These are phyloP conservation scores for Metarhizium robertsii DNA, from an alignment of 2,329 filamentous ascomycete genomes.

Conservation along the genomic window DNA sequence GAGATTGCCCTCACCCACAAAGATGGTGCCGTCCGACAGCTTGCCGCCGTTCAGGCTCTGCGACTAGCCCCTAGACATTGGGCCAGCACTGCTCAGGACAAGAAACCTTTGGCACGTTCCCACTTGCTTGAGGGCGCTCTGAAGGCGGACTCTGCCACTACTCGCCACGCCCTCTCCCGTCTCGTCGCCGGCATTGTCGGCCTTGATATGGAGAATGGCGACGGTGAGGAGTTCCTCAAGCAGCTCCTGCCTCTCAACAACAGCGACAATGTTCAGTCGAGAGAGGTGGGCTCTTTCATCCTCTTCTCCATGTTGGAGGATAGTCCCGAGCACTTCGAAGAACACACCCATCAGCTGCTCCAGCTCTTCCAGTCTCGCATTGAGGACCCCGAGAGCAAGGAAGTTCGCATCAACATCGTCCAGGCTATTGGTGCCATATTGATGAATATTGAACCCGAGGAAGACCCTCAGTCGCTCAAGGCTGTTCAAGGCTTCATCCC, in stretches of 20 bases:
- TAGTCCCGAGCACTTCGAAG: constrained; percentile 73
- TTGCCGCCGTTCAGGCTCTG: constrained; percentile 82
- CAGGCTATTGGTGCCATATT: constrained; percentile 81
- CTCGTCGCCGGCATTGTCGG: constrained; percentile 81
- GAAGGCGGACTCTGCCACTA: constrained; percentile 65
- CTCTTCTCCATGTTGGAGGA: constrained; percentile 87
- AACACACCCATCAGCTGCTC: constrained; percentile 73
- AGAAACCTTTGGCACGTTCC: constrained; percentile 73
- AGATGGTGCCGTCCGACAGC: constrained; percentile 66
- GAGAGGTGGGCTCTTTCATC: constrained; percentile 88
- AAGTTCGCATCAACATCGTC: constrained; percentile 92
- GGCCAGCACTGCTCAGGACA: constrained; percentile 59
- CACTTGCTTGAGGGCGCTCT: constrained; percentile 78
- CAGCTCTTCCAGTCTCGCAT: constrained; percentile 79
- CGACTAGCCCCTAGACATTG: constrained; percentile 82
- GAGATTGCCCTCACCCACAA: constrained; percentile 79
- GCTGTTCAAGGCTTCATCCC: constrained; percentile 76
- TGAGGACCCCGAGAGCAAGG: constrained; percentile 78
- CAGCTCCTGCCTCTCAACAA: constrained; percentile 72
- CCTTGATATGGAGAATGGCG: constrained; percentile 63
- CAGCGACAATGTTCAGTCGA: constrained; percentile 64
- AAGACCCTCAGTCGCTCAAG: constrained; percentile 64
- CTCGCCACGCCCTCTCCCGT: constrained; percentile 79
- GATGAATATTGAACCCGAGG: constrained; percentile 79
- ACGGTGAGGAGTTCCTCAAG: constrained; percentile 75